phyloP scores from a whole-genome alignment of 257 asterid genomes.

The Paulownia fortunei region DNA sequence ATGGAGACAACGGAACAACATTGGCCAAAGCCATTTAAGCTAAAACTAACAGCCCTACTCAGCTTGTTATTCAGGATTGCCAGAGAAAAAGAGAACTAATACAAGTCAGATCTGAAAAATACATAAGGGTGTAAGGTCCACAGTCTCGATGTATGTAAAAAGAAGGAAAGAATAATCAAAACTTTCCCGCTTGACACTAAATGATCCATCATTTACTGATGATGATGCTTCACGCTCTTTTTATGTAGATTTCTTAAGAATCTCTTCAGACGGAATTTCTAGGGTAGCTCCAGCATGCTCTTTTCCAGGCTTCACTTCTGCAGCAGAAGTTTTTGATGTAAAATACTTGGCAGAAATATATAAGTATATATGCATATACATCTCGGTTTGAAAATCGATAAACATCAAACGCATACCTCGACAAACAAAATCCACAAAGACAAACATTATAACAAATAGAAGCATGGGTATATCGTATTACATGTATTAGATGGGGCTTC shows the following conservation, averaged over 20 bases:
- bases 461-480: background rate
- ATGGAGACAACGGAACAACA: background rate
- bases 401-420: background rate
- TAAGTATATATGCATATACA: background rate
- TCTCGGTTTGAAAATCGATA: background rate
- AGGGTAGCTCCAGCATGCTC: slow-evolving; percentile 86
- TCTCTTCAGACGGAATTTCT: slow-evolving; percentile 85
- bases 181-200: slow-evolving; percentile 2
- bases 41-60: background rate
- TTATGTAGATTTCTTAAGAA: slow-evolving; percentile 57
- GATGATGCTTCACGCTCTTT: too few relatives aligned
- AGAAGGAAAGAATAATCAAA: background rate
- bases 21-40: background rate
- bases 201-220: slow-evolving; percentile 2
- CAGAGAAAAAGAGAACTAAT: background rate
- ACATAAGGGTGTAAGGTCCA: background rate
- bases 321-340: slow-evolving; percentile 31
- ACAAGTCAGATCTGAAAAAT: slow-evolving; percentile 2
- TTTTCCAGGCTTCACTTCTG: slow-evolving; percentile 81
- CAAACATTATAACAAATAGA: background rate
- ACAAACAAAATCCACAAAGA: background rate
- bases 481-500: background rate
- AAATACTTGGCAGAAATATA: background rate
- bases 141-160: slow-evolving; percentile 4
- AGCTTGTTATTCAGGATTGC: background rate